Base-by-base conservation (phyloP, 2,329 filamentous ascomycete genomes). In the Ceratocystis ficicola region DNA sequence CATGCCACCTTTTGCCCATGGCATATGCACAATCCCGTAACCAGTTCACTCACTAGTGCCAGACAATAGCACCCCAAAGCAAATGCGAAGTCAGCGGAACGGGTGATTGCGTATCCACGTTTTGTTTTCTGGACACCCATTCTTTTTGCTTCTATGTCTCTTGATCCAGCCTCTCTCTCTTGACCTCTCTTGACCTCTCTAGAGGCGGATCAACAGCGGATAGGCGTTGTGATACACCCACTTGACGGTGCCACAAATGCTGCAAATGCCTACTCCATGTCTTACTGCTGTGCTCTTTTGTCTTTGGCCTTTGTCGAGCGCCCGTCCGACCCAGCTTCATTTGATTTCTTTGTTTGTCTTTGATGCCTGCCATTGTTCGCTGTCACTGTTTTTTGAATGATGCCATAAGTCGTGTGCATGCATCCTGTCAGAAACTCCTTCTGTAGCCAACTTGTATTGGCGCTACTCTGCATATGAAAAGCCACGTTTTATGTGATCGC, bases 401-500 rank as follows among this genome's bases (percentile, higher is more conserved):
- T 52, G 7, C 48, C 20, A 52, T 52, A 15, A 52, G 48, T 22
- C 22, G 17, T 50, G n/a, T 22, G 46, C 48, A 10, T 52, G 48
- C 20, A 52, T 52, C 48, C 48, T 52, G 48, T 52, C 48, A 52
- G 28, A 36, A 52, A 52, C 48, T 52, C 20, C 48, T 28, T 25
- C 25, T 52, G 20, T 52, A 22, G 22, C 25, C 48, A 52, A 61
- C n/a, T 61, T 61, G 59, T 36, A 36, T 44, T 20, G 32, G 32
- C 41, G 22, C 12, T 25, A 44, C 5, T 30, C 25, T 52, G 48
- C 20, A 52, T 52, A 25, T 8, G 12, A 20, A 36, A n/a, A 20
- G 32, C 32, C 59, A 61, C 59, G n/a, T 44, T 61, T 61, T 61
- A 61, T 25, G 48, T 25, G 20, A 15, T 25, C 20, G 48, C 25